Evolutionary conservation across 208 protist species (phyloP).

Genomic region (Leishmania guyanensis): DNA sequence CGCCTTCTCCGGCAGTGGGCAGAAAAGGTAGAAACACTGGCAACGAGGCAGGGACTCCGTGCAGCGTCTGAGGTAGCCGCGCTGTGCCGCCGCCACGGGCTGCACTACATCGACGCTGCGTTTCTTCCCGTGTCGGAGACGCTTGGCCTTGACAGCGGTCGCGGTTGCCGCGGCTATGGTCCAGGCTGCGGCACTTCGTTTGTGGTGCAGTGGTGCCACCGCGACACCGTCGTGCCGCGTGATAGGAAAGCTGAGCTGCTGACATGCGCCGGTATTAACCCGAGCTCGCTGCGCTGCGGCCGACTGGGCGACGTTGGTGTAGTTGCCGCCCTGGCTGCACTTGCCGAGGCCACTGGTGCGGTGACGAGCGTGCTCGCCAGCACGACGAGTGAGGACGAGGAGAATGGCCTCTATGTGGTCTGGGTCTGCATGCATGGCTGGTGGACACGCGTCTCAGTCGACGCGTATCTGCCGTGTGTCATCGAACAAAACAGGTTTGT

Average conservation of each 20-base stretch:
- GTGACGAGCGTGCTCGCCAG: constrained; percentile 50
- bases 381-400: constrained; percentile 45
- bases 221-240: constrained; percentile 16
- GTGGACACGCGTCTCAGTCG: constrained; percentile 55
- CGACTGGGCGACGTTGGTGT: constrained; percentile 48
- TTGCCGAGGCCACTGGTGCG: constrained; percentile 62
- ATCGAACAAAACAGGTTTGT: constrained; percentile 8
- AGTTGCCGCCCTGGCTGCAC: constrained; percentile 55
- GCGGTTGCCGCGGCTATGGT: constrained; percentile 29
- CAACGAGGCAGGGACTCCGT: constrained; percentile 9
- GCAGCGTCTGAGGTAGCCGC: constrained; percentile 33
- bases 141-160: constrained; percentile 25
- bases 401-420: constrained; percentile 41
- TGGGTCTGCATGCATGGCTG: constrained; percentile 62
- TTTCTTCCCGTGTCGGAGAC: constrained; percentile 52
- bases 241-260: constrained; percentile 20
- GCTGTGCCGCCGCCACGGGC: constrained; percentile 36
- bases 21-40: constrained; percentile 29
- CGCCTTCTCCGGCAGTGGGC: constrained; percentile 21
- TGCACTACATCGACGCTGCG: constrained; percentile 58
- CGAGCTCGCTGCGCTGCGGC: constrained; percentile 38
- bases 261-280: constrained; percentile 40
- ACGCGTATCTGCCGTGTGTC: constrained; percentile 67
- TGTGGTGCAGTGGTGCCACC: constrained; percentile 39
- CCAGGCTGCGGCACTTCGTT: constrained; percentile 6